Evolutionary conservation across 345 rosid species (phyloP).

Genomic region (Crucihimalaya himalaica): DNA sequence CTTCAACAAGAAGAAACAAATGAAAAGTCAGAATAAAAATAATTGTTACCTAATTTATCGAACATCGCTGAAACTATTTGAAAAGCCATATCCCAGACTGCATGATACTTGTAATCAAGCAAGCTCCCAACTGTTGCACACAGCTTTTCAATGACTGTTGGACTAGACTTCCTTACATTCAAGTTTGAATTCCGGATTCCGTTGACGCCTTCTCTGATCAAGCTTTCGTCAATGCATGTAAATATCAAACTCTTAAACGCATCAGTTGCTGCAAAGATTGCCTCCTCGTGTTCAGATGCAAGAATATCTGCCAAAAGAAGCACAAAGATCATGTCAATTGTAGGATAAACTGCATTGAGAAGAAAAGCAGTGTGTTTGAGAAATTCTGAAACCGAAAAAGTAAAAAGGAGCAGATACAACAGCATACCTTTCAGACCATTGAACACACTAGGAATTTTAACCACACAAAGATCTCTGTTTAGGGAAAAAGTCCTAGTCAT

Average conservation of each 20-base stretch:
- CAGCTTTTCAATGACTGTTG: constrained; percentile 75
- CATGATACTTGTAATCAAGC: constrained; percentile 78
- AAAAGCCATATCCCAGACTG: constrained; percentile 82
- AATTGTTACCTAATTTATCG: constrained; percentile 72
- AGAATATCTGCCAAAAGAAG: constrained; percentile 65
- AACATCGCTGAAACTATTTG: constrained; percentile 80
- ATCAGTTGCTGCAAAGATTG: constrained; percentile 76
- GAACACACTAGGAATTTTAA: constrained; percentile 72
- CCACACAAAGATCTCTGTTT: constrained; percentile 64
- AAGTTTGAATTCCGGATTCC: constrained; percentile 46
- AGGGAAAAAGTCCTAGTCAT: constrained; percentile 63
- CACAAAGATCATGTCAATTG: neutral
- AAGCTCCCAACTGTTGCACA: constrained; percentile 77
- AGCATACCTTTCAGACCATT: constrained; percentile 75
- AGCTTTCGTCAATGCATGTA: constrained; percentile 71
- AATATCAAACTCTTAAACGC: constrained; percentile 69
- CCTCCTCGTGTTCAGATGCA: constrained; percentile 95
- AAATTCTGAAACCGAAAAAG: neutral
- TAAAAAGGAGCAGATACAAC: constrained; percentile 20
- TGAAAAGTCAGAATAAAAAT: neutral
- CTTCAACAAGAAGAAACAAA: constrained; percentile 12
- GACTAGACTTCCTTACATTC: constrained; percentile 54
- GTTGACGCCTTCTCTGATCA: constrained; percentile 75
- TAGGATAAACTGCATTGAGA: constrained; percentile 9
- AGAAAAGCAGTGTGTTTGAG: constrained; percentile 4